phyloP scores from a whole-genome alignment of 106 monocot genomes.

The Acorus calamus region DNA sequence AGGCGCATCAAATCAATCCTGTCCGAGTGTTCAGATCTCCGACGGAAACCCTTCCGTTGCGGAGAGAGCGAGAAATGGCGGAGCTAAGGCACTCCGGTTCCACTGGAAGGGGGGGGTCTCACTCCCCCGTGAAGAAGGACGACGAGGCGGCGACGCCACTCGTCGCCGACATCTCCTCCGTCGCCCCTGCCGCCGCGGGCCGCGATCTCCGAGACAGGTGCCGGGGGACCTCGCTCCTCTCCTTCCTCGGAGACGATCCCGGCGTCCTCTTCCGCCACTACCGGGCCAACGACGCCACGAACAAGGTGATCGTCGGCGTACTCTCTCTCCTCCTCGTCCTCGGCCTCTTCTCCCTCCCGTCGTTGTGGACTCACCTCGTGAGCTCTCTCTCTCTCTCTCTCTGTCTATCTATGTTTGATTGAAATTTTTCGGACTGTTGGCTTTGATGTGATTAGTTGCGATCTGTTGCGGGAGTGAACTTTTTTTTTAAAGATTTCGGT shows the following conservation, averaged over 20 bases:
- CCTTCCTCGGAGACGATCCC: neutral
- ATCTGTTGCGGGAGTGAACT: too few relatives aligned
- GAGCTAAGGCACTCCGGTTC: slow-evolving; percentile 46
- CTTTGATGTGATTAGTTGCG: too few relatives aligned
- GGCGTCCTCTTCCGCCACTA: too few relatives aligned
- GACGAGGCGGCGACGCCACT: slow-evolving; percentile 11
- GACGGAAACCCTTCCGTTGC: too few relatives aligned
- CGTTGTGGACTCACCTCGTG: slow-evolving; percentile 57
- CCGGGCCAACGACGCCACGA: too few relatives aligned
- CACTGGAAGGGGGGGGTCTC: slow-evolving; percentile 19
- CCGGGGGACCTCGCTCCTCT: slow-evolving; percentile 10
- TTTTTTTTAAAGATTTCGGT: too few relatives aligned
- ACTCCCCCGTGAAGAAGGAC: slow-evolving; percentile 30
- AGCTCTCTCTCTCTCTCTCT: slow-evolving; percentile 6
- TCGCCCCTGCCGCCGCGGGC: neutral
- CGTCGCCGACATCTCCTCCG: slow-evolving; percentile 3
- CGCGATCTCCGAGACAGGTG: slow-evolving; percentile 7
- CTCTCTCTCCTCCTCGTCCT: slow-evolving; percentile 25
- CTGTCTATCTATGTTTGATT: too few relatives aligned
- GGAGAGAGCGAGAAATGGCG: slow-evolving; percentile 21
- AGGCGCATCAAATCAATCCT: too few relatives aligned
- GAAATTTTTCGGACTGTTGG: too few relatives aligned
- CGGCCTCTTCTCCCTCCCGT: slow-evolving; percentile 31
- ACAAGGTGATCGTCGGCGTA: slow-evolving; percentile 24
- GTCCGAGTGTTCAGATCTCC: too few relatives aligned